Conservation (phyloP, 2,329 filamentous ascomycete genomes). For the Dothideomycetes sp. region DNA sequence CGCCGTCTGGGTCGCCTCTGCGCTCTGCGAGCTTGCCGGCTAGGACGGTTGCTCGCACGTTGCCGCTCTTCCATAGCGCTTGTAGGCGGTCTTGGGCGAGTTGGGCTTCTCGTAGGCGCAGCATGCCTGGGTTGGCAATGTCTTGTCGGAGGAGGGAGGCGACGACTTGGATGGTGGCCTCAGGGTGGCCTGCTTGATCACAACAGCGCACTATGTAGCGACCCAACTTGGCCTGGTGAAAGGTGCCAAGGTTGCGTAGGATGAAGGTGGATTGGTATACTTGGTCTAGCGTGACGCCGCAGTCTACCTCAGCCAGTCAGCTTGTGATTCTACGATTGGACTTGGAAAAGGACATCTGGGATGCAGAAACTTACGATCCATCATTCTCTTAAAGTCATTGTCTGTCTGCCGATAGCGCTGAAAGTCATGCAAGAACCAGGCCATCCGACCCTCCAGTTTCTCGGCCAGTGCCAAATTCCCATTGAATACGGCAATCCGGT, state of each 20-base stretch:
- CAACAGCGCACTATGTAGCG: not conserved
- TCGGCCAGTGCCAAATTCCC: not conserved
- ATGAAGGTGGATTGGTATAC: conserved; percentile 1
- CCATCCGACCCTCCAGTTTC: not conserved
- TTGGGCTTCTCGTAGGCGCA: not conserved
- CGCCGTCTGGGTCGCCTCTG: not conserved
- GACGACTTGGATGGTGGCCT: conserved; percentile 4
- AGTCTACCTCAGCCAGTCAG: too few relatives aligned
- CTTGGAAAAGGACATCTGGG: too few relatives aligned
- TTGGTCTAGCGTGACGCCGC: not conserved
- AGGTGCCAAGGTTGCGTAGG: not conserved
- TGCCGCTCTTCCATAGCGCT: not conserved
- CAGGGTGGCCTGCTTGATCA: not conserved
- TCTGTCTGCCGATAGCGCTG: not conserved
- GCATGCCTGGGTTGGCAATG: not conserved
- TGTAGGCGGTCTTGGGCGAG: conserved; percentile 1
- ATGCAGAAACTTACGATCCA: too few relatives aligned
- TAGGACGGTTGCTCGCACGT: conserved; percentile 9
- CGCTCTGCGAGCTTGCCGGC: conserved; percentile 7
- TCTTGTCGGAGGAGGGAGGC: conserved; percentile 1
- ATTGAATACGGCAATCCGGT: not conserved
- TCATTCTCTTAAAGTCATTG: too few relatives aligned
- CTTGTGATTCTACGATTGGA: too few relatives aligned
- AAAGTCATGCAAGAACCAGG: not conserved
- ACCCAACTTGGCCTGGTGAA: conserved; percentile 1